A percentile compares a stretch with the other conserved stretches of the same genome.
Evolutionary conservation across 352 stramenopile species (phyloP).

Genomic region (Plasmopara halstedii): DNA sequence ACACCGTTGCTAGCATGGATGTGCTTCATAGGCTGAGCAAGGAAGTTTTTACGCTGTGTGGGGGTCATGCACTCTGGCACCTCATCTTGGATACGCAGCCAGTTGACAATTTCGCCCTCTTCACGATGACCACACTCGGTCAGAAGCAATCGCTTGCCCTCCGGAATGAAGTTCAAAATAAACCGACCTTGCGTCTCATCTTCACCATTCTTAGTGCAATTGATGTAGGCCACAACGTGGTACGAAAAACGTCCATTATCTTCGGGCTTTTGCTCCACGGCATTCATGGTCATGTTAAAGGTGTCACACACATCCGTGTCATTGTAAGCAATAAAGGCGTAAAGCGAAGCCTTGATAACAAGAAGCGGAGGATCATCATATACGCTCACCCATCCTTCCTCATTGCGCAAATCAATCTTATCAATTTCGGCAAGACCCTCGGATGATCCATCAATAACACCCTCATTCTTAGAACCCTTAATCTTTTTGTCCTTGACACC

Average conservation of each 20-base stretch:
- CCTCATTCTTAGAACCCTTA: conserved; percentile 62
- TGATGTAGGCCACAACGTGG: conserved; percentile 82
- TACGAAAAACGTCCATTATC: conserved; percentile 65
- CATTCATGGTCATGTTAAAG: conserved; percentile 84
- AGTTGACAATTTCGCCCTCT: conserved; percentile 80
- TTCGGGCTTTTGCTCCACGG: conserved; percentile 72
- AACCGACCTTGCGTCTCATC: conserved; percentile 74
- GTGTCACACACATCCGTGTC: conserved; percentile 71
- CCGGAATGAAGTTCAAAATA: conserved; percentile 79
- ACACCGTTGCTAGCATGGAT: conserved; percentile 71
- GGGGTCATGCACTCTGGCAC: conserved; percentile 82
- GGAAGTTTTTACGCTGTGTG: conserved; percentile 65
- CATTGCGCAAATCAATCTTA: conserved; percentile 73
- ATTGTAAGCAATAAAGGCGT: conserved; percentile 84
- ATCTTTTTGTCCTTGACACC: conserved; percentile 59
- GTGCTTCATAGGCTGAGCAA: conserved; percentile 82
- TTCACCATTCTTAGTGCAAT: conserved; percentile 67
- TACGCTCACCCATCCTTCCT: conserved; percentile 70
- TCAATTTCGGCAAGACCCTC: conserved; percentile 76
- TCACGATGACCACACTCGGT: conserved; percentile 81
- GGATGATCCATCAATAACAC: conserved; percentile 69
- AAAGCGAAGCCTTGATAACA: conserved; percentile 79
- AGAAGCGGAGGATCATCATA: conserved; percentile 73
- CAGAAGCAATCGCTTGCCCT: conserved; percentile 67
- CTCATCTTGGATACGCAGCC: conserved; percentile 74